These are phyloP conservation scores for Diddensiella caesifluorescens DNA, from an alignment of 805 yeast genomes.

Conservation along the genomic window DNA sequence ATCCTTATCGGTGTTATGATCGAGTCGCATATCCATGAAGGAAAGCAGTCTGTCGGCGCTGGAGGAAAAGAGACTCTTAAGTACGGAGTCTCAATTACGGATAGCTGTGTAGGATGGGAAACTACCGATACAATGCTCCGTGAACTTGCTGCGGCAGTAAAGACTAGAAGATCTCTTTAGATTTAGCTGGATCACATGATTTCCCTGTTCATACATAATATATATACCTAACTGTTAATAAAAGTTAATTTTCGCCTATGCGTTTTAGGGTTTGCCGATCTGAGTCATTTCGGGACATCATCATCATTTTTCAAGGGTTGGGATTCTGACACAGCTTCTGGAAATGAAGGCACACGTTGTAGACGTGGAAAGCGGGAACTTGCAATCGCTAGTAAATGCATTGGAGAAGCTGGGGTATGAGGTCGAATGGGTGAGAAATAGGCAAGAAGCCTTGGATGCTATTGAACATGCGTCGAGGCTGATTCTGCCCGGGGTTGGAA, in stretches of 20 bases:
- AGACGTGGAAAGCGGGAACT: constrained; percentile 91
- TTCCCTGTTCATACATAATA: not conserved
- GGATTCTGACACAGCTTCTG: constrained; percentile 1
- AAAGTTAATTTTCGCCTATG: too few relatives aligned
- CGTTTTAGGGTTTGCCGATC: too few relatives aligned
- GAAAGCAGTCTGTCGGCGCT: constrained; percentile 77
- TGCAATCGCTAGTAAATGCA: constrained; percentile 85
- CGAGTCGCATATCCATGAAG: constrained; percentile 87
- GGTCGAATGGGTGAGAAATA: constrained; percentile 53
- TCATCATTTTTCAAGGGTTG: not conserved
- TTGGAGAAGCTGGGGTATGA: constrained; percentile 70
- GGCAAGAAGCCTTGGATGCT: constrained; percentile 38
- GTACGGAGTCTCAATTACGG: constrained; percentile 96
- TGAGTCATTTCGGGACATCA: not conserved
- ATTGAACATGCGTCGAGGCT: constrained; percentile 37
- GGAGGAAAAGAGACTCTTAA: constrained; percentile 58
- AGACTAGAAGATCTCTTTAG: constrained; percentile 48
- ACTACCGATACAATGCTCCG: constrained; percentile 76
- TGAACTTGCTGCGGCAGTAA: constrained; percentile 77
- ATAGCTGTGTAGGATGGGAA: constrained; percentile 93
- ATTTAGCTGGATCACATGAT: too few relatives aligned
- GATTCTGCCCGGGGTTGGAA: constrained; percentile 95
- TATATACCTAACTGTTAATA: too few relatives aligned
- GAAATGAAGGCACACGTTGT: constrained; percentile 54
- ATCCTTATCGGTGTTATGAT: constrained; percentile 90